Conservation (phyloP, 2,329 filamentous ascomycete genomes). For the Monilinia aucupariae region DNA sequence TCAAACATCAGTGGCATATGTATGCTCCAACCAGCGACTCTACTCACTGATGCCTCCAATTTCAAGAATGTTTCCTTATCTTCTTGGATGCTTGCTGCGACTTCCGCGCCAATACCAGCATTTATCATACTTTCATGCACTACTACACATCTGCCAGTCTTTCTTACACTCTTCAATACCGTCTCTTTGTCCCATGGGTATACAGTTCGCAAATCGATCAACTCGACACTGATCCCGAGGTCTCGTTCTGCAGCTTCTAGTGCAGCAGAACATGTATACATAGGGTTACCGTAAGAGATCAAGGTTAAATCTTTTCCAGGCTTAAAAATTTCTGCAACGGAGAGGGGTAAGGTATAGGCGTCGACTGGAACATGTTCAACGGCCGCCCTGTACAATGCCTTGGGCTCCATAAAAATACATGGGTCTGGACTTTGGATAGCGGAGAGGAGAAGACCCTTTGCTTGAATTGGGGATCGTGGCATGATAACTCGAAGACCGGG, state of each 20-base stretch:
- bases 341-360: slow-evolving; percentile 60
- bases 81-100: slow-evolving; percentile 67
- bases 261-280: slow-evolving; percentile 63
- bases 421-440: slow-evolving; percentile 61
- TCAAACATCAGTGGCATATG: slow-evolving; percentile 64
- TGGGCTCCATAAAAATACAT: slow-evolving; percentile 71
- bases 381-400: slow-evolving; percentile 66
- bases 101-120: slow-evolving; percentile 65
- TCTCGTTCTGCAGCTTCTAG: slow-evolving; percentile 63
- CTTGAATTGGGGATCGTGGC: slow-evolving; percentile 64
- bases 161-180: slow-evolving; percentile 60
- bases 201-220: slow-evolving; percentile 66
- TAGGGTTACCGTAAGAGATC: slow-evolving; percentile 64
- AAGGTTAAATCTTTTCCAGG: slow-evolving; percentile 61
- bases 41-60: slow-evolving; percentile 63
- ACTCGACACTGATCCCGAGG: slow-evolving; percentile 59
- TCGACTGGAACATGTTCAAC: slow-evolving; percentile 68
- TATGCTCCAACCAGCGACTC: slow-evolving; percentile 64
- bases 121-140: slow-evolving; percentile 74
- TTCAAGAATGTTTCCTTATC: slow-evolving; percentile 55
- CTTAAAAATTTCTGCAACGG: slow-evolving; percentile 63
- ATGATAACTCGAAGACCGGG: slow-evolving; percentile 66
- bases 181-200: slow-evolving; percentile 69
- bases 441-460: slow-evolving; percentile 62
- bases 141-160: slow-evolving; percentile 63